Base-by-base conservation (phyloP, 148 eudicot genomes). In the Vaccinium darrowii region DNA sequence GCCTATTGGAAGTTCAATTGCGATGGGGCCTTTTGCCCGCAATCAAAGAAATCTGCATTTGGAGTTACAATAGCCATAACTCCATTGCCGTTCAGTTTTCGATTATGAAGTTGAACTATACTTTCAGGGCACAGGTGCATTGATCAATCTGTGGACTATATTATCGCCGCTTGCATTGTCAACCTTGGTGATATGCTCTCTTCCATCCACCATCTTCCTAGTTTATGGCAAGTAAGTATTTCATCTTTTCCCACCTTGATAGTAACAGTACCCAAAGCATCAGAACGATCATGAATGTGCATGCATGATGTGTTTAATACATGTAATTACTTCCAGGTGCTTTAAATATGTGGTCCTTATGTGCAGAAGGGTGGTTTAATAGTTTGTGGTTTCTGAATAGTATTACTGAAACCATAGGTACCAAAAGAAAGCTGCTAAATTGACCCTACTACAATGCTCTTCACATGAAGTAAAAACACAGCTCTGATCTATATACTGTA, bases 81-180 rank as follows among this genome's bases (percentile, higher is more conserved):
- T 33, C 36, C 36, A 33, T 33, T 33, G 50, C 47, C 43, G 19
- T 65, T 82, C 30, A 18, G 25, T 84, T 74, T 56, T 23, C 39
- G 56, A 2, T 30, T 76, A 19, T 63, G 15, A 33, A n/a, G 21
- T 75, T 65, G 30, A 53, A 84, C 23, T 81, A 52, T 47, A 81
- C 72, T 81, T 88, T 82, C 85, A 91, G 93, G 93, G 93, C 47
- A 83, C 73, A 63, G 93, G 93, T 57, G 93, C 93, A 73, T 81
- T 91, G 81, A 84, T 87, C 85, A 87, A 86, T 89, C 86, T 91
- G 85, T 18, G 90, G 88, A 84, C 86, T 78, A 82, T 91, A 72
- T 90, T 91, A 72, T 83, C 85, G 87, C 92, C 92, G 62, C 93
- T 91, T 77, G 93, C 92, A 18, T 77, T 91, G 43, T 90, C 93